These are phyloP conservation scores for Xylaria sp. DNA, from an alignment of 2,329 filamentous ascomycete species.

Conservation along the genomic window DNA sequence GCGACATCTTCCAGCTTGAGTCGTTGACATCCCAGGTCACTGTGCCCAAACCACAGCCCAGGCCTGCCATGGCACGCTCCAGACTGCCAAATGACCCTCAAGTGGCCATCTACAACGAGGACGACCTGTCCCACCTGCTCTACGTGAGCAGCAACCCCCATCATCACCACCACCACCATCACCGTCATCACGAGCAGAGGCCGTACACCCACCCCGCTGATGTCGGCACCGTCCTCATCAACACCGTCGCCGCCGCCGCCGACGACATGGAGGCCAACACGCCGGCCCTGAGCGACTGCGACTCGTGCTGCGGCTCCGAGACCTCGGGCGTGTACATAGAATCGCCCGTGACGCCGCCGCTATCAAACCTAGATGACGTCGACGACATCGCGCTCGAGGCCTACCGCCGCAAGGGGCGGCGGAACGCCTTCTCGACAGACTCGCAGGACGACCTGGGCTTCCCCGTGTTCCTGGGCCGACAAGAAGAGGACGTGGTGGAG, in stretches of 20 bases:
- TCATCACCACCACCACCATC: slow-evolving; percentile 35
- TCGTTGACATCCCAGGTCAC: slow-evolving; percentile 35
- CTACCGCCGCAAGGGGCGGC: slow-evolving; percentile 32
- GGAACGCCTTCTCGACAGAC: slow-evolving; percentile 37
- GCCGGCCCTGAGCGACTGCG: slow-evolving; percentile 45
- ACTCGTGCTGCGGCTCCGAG: slow-evolving; percentile 40
- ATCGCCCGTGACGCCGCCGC: slow-evolving; percentile 35
- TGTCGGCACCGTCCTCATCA: slow-evolving; percentile 42
- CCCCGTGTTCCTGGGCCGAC: slow-evolving; percentile 46
- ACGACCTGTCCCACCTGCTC: slow-evolving; percentile 47
- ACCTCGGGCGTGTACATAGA: slow-evolving; percentile 27
- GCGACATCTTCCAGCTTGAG: slow-evolving; percentile 47
- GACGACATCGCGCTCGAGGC: slow-evolving; percentile 23
- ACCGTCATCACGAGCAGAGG: slow-evolving; percentile 13
- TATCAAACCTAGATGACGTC: slow-evolving; percentile 1
- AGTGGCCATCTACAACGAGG: slow-evolving; percentile 48
- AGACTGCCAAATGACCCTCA: slow-evolving; percentile 24
- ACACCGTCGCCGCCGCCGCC: slow-evolving; percentile 39
- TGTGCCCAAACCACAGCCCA: slow-evolving; percentile 26
- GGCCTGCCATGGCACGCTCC: slow-evolving; percentile 15
- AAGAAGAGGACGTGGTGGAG: slow-evolving; percentile 33
- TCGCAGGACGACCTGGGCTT: slow-evolving; percentile 46
- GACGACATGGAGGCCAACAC: slow-evolving; percentile 35
- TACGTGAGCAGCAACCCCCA: slow-evolving; percentile 40
- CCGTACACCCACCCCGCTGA: slow-evolving; percentile 33